Conservation (phyloP, 1,284 basidiomycete genomes). For the Schizophyllum commune region DNA sequence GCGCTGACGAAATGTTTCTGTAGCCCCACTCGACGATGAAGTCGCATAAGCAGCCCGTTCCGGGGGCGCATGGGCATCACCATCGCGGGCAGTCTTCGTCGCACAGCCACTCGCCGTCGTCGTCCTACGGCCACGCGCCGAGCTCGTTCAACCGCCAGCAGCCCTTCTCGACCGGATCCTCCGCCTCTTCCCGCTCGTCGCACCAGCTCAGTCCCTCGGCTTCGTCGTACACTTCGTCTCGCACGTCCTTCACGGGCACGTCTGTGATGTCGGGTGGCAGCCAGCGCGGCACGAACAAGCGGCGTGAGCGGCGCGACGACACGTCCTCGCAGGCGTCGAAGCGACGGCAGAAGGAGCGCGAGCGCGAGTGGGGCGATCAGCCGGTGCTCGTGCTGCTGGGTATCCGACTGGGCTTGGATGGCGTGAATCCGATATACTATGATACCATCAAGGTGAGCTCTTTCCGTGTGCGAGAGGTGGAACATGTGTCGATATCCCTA, state of each 20-base stretch:
- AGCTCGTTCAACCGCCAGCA: neutral
- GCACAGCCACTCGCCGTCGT: neutral
- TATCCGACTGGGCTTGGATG: slow-evolving; percentile 82
- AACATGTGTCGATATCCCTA: neutral
- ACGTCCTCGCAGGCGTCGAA: slow-evolving; percentile 9
- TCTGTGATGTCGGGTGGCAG: neutral
- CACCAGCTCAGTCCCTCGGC: neutral
- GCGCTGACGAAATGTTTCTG: neutral
- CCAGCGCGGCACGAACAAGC: neutral
- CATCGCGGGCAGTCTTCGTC: neutral
- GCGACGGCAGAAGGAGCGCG: slow-evolving; percentile 3
- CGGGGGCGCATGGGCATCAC: neutral
- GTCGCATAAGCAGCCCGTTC: neutral
- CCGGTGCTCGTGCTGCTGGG: slow-evolving; percentile 87
- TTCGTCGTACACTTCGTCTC: neutral
- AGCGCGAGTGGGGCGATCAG: slow-evolving; percentile 65
- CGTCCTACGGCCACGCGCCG: neutral
- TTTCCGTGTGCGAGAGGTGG: neutral
- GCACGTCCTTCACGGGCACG: slow-evolving; percentile 6
- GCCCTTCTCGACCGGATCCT: neutral
- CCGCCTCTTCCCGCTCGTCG: neutral
- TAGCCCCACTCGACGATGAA: neutral
- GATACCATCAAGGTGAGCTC: slow-evolving; percentile 80
- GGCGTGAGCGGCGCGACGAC: neutral
- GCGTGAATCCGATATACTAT: slow-evolving; percentile 93